Base-by-base conservation (phyloP, 2,329 filamentous ascomycete species). In the Pyrenochaeta sp. region DNA sequence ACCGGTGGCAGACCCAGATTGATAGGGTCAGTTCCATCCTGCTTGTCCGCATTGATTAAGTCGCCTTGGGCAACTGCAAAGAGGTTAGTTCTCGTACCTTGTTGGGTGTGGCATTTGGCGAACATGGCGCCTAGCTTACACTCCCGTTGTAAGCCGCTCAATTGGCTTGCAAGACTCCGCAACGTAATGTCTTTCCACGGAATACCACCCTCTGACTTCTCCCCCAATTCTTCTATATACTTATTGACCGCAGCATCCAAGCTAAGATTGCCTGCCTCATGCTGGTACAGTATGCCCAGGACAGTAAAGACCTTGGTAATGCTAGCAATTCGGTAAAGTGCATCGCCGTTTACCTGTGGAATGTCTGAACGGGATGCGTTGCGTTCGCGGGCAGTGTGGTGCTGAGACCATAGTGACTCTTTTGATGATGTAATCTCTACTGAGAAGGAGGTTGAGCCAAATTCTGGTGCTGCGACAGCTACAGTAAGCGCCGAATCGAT, bases 171-270 rank as follows among this genome's bases (percentile, higher is more conserved):
- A n/a, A 80, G 60, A 39, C 63, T 72, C 7, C 78, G 69, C 46
- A 80, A 58, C 1, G 77, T 79, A 45, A 79, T 78, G 44, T 78
- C 73, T 23, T 77, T 74, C 75, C 76, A 80, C 3, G 69, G 68
- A 31, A 75, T 62, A 1, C 57, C 71, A 1, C 71, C 71, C 2
- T 65, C 54, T 33, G 72, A 67, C 21, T 66, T 52, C 4, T 63
- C 67, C 17, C 55, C 60, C 35, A 77, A 47, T 48, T 74, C 72
- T 6, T 54, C 44, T 10, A 77, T 61, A 51, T 75, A 75, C 18
- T 64, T 71, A 15, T 70, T 58, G 9, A 76, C 61, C 0, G 72
- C 52, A 10, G 69, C 68, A 48, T 75, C 72, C n/a, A 75, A 51
- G 30, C 68, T 73, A 45, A 75, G 40, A n/a, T 73, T 73, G 0